Evolutionary conservation across 306 rosid genomes (phyloP).

Genomic region (Rubus parviflorus): DNA sequence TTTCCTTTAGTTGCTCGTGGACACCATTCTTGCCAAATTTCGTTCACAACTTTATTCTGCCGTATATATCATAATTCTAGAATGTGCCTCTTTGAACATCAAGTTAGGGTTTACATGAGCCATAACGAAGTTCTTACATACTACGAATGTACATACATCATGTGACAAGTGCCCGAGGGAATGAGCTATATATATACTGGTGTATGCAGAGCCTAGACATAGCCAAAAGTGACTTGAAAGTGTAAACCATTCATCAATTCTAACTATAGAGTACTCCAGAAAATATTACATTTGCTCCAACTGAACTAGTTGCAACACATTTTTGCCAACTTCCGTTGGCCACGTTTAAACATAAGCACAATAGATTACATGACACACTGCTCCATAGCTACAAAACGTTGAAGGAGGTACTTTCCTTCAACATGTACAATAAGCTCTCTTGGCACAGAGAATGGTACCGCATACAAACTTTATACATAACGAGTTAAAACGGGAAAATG

Average conservation of each 20-base stretch:
- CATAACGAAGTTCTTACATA: not conserved
- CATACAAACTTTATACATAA: conserved; percentile 38
- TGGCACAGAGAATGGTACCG: conserved; percentile 32
- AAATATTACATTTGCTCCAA: not conserved
- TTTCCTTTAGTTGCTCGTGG: conserved; percentile 17
- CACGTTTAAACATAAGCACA: not conserved
- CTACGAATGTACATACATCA: not conserved
- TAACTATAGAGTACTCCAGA: not conserved
- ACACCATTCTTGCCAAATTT: not conserved
- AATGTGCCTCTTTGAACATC: not conserved
- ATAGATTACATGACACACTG: conserved; percentile 5
- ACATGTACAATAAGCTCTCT: conserved; percentile 41
- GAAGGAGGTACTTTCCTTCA: conserved; percentile 17
- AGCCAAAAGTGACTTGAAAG: not conserved
- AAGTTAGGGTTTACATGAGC: not conserved
- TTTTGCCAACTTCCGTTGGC: not conserved
- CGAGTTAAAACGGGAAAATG: conserved; percentile 31
- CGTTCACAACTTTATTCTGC: not conserved
- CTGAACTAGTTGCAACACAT: not conserved
- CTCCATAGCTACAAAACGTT: conserved; percentile 12
- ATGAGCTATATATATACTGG: too few relatives aligned
- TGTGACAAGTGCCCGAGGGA: too few relatives aligned
- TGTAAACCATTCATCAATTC: not conserved
- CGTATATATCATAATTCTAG: not conserved
- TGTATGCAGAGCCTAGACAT: not conserved